Evolutionary conservation across 169 alveolate species (phyloP), one percentile per base, ranked within the genome.

Genomic region (Prorocentrum cordatum): DNA sequence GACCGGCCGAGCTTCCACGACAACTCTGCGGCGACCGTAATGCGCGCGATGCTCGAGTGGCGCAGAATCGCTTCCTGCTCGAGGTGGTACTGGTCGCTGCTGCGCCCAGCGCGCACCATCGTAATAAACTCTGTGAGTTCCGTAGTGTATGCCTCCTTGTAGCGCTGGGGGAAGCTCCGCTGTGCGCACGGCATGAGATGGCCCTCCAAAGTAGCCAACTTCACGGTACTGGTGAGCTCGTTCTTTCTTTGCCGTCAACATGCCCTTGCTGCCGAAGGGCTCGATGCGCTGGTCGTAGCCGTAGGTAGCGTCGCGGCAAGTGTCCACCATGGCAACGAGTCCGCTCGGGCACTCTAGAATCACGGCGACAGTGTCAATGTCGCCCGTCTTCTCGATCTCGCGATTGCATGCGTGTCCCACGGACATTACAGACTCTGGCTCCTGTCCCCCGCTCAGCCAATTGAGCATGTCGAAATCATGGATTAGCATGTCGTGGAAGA

Each of bases 381-480:
- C 91, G 27, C 38, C 50, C 77, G 64, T 62, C 14, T 36, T 47
- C 36, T 39, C n/a, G 54, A 82, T 82, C 47, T 82, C 91, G 2
- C 70, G 91, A 68, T 61, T 26, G 80, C 64, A 82, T n/a, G n/a
- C 4, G 32, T 26, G 20, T 29, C 86, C 86, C 20, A 42, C 35
- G 20, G 86, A 70, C 24, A 71, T 75, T 20, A 75, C 86, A 7
- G 86, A 75, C 33, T 75, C 86, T 38, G 86, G 71, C 29, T 42
- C 71, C 59, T 75, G 58, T 14, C 71, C 86, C 9, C 58, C 58
- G 50, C 70, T 82, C 58, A 82, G 59, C 33, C 45, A 82, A 39
- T 82, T 64, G 20, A 62, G 91, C 91, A 82, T 82, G 80, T 82
- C 91, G 22, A 82, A 82, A 39, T 80, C 90, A 32, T 80, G 90